Conservation (phyloP, 805 yeast species). For the Pichia scutulata region DNA sequence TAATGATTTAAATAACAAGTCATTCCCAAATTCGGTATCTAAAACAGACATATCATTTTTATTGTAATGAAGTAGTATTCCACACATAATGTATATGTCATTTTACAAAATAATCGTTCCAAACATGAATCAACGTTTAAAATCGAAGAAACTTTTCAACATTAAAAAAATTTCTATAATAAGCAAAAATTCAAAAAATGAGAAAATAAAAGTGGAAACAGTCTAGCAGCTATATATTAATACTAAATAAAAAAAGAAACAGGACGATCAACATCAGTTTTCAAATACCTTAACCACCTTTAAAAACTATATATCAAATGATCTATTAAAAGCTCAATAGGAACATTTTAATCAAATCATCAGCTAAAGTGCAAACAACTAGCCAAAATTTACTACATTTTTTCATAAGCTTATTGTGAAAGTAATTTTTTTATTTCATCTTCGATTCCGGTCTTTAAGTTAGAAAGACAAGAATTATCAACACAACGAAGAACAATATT, state of each 20-base stretch:
- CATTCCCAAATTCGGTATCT: constrained; percentile 11
- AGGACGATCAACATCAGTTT: no score
- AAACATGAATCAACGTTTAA: neutral
- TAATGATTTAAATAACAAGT: constrained; percentile 27
- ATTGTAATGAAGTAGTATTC: constrained; percentile 37
- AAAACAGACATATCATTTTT: constrained; percentile 5
- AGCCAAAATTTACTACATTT: no score
- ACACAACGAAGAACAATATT: constrained; percentile 1
- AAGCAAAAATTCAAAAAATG: neutral
- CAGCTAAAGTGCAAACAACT: no score
- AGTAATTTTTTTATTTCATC: neutral
- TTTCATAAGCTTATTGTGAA: no score
- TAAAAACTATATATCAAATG: no score
- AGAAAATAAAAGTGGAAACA: no score
- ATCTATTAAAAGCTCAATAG: no score
- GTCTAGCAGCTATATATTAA: neutral
- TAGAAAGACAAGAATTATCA: constrained; percentile 1
- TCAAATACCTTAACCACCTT: no score
- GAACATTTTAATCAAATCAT: no score
- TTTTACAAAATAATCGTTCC: neutral
- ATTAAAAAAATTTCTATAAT: neutral
- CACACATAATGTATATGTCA: constrained; percentile 42
- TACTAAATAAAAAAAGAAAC: no score
- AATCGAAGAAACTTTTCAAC: neutral
- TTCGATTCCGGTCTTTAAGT: constrained; percentile 1